These are phyloP conservation scores for Leucosporidium yakuticum DNA, from an alignment of 768 basidiomycete species.

Conservation along the genomic window DNA sequence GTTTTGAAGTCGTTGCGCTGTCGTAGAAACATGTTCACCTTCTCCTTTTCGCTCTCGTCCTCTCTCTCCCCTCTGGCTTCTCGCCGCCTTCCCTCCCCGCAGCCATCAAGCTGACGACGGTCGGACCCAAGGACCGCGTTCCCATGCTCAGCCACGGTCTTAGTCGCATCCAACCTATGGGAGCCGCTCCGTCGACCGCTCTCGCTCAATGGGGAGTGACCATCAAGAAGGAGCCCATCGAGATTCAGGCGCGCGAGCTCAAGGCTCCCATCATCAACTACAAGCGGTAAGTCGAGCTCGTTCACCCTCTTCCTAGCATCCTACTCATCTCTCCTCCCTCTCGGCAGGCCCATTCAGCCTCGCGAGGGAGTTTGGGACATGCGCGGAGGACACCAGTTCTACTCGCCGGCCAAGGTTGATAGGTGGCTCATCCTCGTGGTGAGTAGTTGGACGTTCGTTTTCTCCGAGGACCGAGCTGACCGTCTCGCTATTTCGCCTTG, in stretches of 20 bases:
- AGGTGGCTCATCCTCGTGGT: constrained; percentile 5
- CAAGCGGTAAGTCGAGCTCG: not conserved
- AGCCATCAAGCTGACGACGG: constrained; percentile 12
- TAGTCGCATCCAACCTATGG: not conserved
- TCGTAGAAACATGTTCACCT: too few species aligned
- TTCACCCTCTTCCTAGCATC: too few species aligned
- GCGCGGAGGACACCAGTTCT: not conserved
- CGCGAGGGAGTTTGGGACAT: constrained; percentile 11
- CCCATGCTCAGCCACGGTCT: not conserved
- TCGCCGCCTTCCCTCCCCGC: constrained; percentile 13
- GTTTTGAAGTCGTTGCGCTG: too few species aligned
- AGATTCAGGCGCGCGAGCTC: constrained; percentile 5
- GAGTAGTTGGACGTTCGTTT: not conserved
- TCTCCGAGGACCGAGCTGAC: not conserved
- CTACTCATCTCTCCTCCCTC: not conserved
- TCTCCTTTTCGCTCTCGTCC: not conserved
- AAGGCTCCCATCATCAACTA: not conserved
- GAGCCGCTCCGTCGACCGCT: not conserved
- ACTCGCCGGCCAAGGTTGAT: not conserved
- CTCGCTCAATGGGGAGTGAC: constrained; percentile 9
- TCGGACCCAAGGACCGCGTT: constrained; percentile 3
- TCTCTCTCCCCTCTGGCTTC: not conserved
- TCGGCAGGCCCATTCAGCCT: not conserved
- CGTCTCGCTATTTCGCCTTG: too few species aligned
- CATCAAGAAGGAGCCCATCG: constrained; percentile 3